Evolutionary conservation across 2,329 filamentous ascomycete species (phyloP), one percentile per base, ranked within the genome.

Genomic region (Monilinia polystroma): DNA sequence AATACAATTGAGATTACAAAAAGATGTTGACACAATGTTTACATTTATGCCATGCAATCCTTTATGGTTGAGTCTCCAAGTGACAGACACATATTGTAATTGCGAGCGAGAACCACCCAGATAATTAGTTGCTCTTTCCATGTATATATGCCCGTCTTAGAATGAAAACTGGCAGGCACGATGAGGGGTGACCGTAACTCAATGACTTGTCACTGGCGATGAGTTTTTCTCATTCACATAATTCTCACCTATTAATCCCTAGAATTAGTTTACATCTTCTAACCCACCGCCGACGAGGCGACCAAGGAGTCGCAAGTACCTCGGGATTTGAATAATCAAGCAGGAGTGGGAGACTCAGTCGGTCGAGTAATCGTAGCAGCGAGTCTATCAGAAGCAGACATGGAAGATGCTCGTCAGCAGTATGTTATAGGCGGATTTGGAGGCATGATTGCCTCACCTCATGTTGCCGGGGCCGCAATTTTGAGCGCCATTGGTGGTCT

Each of bases 401-500:
- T 53, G 10, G 63, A 66, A 43, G 63, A 52, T 14, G n/a, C 32
- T 6, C 32, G n/a, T 14, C 64, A 45, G 11, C 56, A 35, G 45
- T 66, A 62, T 14, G 56, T 66, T 26, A 11, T 35, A 12, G 20
- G 56, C 35, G 64, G 56, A 12, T 54, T 66, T 16, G 23, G 20
- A 38, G 64, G 64, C 20, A 53, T 66, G 32, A 35, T 62, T 18
- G 64, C 32, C 14, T 66, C 64, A 0, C 64, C 64, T 51, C 62
- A 62, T 35, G 56, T 66, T 52, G 56, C 47, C 54, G 64, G 56
- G 26, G 56, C 64, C 0, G 64, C 64, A 23, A 12, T 62, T 26
- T n/a, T 62, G 8, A 62, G 47, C 20, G 53, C 56, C 1, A 20
- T 66, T 47, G 64, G 64, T 6, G 64, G 56, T 14, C 56, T 66